A percentile compares a stretch with the other conserved stretches of the same genome.
Evolutionary conservation across 441 rosid species (phyloP).

Genomic region (Oxalis stricta): DNA sequence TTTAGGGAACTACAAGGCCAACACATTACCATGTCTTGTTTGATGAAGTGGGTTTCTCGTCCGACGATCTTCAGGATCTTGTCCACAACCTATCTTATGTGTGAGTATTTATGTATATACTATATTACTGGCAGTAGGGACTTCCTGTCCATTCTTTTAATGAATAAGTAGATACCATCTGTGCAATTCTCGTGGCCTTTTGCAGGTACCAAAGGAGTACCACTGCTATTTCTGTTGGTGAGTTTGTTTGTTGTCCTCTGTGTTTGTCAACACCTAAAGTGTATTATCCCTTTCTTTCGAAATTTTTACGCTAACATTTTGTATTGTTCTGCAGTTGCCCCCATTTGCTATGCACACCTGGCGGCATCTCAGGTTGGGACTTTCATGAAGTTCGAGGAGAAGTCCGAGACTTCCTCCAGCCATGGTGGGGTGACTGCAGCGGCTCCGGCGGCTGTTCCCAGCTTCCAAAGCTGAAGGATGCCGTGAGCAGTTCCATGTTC

Average conservation of each 20-base stretch:
- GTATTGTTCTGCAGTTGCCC: conserved; percentile 38
- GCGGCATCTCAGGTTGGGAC: conserved; percentile 69
- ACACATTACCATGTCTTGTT: conserved; percentile 79
- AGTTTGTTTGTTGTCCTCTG: no score
- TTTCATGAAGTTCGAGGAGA: conserved; percentile 63
- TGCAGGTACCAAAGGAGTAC: conserved; percentile 55
- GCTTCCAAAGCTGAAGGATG: conserved; percentile 48
- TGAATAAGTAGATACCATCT: background rate
- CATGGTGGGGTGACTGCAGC: conserved; percentile 46
- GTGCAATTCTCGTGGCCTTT: background rate
- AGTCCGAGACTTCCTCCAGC: conserved; percentile 58
- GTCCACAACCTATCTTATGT: conserved; percentile 54
- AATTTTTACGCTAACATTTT: background rate
- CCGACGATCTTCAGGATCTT: conserved; percentile 69
- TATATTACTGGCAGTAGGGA: background rate
- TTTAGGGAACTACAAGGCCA: conserved; percentile 84
- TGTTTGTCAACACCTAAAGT: no score
- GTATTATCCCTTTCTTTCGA: no score
- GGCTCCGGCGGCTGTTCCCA: conserved; percentile 42
- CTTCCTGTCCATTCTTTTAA: background rate
- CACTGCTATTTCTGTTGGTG: conserved; percentile 48
- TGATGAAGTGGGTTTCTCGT: conserved; percentile 63
- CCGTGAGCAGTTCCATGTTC: conserved; percentile 59
- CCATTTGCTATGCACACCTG: conserved; percentile 70
- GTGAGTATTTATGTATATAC: conserved; percentile 18